Evolutionary conservation across 768 basidiomycete genomes (phyloP).

Genomic region (Amanita molliuscula): DNA sequence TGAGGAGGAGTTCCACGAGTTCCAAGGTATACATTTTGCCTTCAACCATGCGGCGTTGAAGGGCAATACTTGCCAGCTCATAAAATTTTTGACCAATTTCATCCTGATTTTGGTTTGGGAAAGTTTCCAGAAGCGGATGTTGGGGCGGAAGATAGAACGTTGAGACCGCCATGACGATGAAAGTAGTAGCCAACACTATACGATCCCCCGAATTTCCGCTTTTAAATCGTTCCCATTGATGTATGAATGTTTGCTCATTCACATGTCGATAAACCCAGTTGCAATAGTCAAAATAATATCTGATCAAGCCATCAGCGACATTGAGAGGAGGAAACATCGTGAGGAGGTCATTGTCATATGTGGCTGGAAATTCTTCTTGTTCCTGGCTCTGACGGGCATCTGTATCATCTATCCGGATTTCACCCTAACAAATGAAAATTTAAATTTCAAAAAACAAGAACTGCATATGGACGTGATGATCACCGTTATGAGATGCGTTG

Average conservation of each 20-base stretch:
- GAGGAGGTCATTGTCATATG: conserved; percentile 67
- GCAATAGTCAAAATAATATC: conserved; percentile 77
- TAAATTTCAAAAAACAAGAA: conserved; percentile 8
- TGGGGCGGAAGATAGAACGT: conserved; percentile 60
- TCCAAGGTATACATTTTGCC: conserved; percentile 56
- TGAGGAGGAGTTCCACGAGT: conserved; percentile 64
- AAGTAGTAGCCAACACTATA: conserved; percentile 59
- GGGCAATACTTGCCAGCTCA: conserved; percentile 53
- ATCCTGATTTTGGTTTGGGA: conserved; percentile 38
- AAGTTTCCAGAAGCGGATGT: conserved; percentile 47
- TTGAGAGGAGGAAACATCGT: conserved; percentile 53
- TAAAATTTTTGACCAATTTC: conserved; percentile 60
- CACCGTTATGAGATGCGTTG: conserved; percentile 59
- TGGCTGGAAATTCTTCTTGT: conserved; percentile 31
- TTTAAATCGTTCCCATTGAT: conserved; percentile 70
- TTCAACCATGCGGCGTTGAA: conserved; percentile 53
- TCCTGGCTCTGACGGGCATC: conserved; percentile 48
- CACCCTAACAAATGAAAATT: conserved; percentile 22
- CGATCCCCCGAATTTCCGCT: conserved; percentile 55
- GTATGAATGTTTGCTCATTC: conserved; percentile 48
- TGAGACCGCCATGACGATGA: conserved; percentile 65
- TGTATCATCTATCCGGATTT: conserved; percentile 40
- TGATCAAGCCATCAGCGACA: conserved; percentile 62
- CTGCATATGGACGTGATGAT: conserved; percentile 12
- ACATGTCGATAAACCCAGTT: conserved; percentile 83